Conservation (phyloP, 2,329 filamentous ascomycete genomes). For the Cercospora sp. region DNA sequence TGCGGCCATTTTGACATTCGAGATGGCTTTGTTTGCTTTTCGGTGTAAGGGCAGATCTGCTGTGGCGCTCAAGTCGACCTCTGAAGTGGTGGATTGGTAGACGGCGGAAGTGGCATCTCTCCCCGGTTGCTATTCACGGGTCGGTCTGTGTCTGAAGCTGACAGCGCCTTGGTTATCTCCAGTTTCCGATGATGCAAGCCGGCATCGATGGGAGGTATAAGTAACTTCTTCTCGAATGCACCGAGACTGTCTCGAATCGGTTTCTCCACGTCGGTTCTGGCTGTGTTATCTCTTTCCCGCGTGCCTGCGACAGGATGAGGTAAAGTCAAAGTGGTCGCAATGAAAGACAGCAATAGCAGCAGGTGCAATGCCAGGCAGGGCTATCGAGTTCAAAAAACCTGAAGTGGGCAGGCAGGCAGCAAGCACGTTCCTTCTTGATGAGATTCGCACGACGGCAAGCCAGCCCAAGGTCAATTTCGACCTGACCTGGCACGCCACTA, state of each 20-base stretch:
- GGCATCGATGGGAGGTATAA: not conserved
- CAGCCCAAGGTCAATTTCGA: not conserved
- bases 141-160: not conserved
- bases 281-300: not conserved
- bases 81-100: not conserved
- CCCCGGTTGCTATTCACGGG: not conserved
- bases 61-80: conserved; percentile 8
- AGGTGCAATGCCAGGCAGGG: not conserved
- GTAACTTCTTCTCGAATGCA: not conserved
- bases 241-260: not conserved
- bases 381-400: not conserved
- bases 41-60: not conserved
- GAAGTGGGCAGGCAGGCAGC: not conserved
- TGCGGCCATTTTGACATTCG: conserved; percentile 16
- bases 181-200: not conserved
- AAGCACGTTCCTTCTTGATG: not conserved
- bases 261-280: not conserved
- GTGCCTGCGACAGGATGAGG: not conserved
- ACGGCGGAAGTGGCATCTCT: conserved; percentile 2
- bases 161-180: not conserved
- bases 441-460: not conserved
- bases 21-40: not conserved
- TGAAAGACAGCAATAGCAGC: not conserved
- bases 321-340: not conserved
- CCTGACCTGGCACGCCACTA: not conserved